phyloP scores from a whole-genome alignment of 2,329 filamentous ascomycete species.

The Akanthomyces dipterigenus region DNA sequence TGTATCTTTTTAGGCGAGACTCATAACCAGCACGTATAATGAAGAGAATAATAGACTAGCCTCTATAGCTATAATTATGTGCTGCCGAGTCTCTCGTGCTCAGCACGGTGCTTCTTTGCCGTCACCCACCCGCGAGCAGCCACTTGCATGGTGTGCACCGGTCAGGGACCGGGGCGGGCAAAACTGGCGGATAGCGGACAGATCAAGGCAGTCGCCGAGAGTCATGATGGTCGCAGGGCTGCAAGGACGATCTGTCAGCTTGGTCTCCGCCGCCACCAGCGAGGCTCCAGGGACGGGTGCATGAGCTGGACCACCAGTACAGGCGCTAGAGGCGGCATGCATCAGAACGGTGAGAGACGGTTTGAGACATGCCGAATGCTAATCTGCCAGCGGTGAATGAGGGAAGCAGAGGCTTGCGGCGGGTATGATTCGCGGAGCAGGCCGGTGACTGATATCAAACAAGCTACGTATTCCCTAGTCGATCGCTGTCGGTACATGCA shows the following conservation, averaged over 20 bases:
- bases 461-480: background rate
- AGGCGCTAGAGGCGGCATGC: background rate
- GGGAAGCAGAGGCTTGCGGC: background rate
- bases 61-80: no score
- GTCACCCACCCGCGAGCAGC: no score
- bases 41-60: no score
- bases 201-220: no score
- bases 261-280: background rate
- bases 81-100: no score
- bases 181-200: no score
- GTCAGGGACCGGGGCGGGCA: no score
- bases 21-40: no score
- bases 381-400: background rate
- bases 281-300: background rate
- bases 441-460: background rate
- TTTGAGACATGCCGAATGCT: background rate
- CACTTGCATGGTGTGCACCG: no score
- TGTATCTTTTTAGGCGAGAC: no score
- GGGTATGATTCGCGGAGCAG: no score
- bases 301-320: background rate
- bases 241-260: background rate
- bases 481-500: background rate
- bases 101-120: no score
- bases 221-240: background rate
- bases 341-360: background rate